These are phyloP conservation scores for Stephanodiscus triporus DNA, from an alignment of 108 stramenopile genomes.

Conservation along the genomic window DNA sequence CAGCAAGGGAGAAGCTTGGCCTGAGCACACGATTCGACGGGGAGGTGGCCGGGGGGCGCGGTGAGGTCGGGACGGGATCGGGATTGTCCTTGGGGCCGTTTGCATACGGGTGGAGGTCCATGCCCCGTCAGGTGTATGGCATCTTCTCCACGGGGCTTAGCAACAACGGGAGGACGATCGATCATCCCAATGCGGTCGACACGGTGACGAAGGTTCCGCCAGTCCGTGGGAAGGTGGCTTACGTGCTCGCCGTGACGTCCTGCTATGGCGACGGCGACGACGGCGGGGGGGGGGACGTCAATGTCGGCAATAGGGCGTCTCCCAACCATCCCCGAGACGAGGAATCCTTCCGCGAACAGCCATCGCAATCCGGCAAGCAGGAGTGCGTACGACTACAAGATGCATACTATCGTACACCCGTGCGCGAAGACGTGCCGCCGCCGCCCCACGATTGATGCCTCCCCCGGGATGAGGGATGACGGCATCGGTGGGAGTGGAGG, in stretches of 20 bases:
- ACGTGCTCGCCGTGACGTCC: conserved; percentile 37
- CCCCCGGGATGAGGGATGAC: too few species aligned
- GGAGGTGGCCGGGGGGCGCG: neutral
- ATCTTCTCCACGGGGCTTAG: conserved; percentile 29
- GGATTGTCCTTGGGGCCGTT: too few species aligned
- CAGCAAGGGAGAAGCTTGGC: conserved; percentile 18
- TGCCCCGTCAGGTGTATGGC: conserved; percentile 44
- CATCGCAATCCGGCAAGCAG: conserved; percentile 36
- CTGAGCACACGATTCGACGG: conserved; percentile 20
- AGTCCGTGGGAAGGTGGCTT: conserved; percentile 45
- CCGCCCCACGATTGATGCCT: too few species aligned
- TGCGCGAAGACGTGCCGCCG: too few species aligned
- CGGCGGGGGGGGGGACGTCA: conserved; percentile 3
- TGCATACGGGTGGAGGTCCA: conserved; percentile 44
- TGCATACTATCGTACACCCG: conserved; percentile 69
- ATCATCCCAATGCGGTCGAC: conserved; percentile 8
- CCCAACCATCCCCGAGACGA: too few species aligned
- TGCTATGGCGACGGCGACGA: conserved; percentile 8
- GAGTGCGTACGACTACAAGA: conserved; percentile 70
- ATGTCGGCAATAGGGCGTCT: conserved; percentile 5
- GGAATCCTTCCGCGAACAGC: conserved; percentile 47
- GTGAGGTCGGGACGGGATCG: neutral
- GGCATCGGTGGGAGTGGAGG: too few species aligned
- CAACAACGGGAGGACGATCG: conserved; percentile 19
- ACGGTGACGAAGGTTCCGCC: too few species aligned